These are phyloP conservation scores for Ophiocordyceps robertsii DNA, from an alignment of 2,329 filamentous ascomycete species.

Conservation along the genomic window DNA sequence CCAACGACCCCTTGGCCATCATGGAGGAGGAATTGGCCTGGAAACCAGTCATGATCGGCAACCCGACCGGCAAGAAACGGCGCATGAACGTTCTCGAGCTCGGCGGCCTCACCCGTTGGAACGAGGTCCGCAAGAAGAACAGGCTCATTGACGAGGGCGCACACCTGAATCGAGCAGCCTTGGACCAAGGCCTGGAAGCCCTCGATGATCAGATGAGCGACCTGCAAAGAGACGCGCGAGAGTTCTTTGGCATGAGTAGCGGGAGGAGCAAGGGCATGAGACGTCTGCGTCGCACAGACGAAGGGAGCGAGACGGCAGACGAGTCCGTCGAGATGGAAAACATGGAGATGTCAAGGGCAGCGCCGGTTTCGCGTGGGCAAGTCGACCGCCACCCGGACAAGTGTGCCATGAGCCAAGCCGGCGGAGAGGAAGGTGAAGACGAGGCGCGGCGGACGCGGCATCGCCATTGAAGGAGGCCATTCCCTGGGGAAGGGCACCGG, in stretches of 20 bases:
- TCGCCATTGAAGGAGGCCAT: neutral
- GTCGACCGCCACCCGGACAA: conserved; percentile 16
- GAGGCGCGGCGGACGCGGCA: neutral
- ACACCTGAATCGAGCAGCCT: conserved; percentile 21
- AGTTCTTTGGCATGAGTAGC: conserved; percentile 15
- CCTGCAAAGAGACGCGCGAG: conserved; percentile 18
- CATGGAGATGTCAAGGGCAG: conserved; percentile 7
- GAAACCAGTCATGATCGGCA: conserved; percentile 58
- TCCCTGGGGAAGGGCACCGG: no score
- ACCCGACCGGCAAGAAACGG: conserved; percentile 54
- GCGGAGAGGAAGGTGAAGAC: conserved; percentile 17
- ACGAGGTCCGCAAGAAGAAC: conserved; percentile 53
- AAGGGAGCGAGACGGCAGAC: conserved; percentile 12
- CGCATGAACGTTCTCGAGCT: conserved; percentile 61
- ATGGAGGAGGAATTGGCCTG: conserved; percentile 45
- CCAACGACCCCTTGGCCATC: conserved; percentile 21
- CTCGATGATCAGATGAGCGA: conserved; percentile 23
- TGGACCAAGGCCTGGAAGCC: conserved; percentile 21
- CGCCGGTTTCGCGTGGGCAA: conserved; percentile 4
- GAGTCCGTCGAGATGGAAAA: conserved; percentile 17
- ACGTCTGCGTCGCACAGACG: conserved; percentile 13
- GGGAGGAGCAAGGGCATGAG: conserved; percentile 10
- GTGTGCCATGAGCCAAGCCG: conserved; percentile 22
- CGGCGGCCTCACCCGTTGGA: conserved; percentile 56
- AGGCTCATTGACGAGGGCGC: conserved; percentile 34